These are phyloP conservation scores for Ustilago sp. DNA, from an alignment of 1,284 basidiomycete species.

Conservation along the genomic window DNA sequence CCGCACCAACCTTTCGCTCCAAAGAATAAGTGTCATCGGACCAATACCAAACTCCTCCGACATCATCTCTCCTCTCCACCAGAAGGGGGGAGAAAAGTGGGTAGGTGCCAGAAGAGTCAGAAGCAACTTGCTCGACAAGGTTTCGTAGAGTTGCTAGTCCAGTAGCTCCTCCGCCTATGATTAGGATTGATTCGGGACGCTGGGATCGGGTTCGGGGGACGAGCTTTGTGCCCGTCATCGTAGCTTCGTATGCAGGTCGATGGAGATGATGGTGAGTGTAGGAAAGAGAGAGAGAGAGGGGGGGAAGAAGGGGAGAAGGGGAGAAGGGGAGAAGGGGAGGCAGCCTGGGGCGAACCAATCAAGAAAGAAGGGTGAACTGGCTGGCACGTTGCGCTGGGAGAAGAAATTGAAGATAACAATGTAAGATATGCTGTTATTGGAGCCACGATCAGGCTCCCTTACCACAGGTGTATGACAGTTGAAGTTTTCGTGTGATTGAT, in stretches of 20 bases:
- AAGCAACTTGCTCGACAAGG: conserved; percentile 25
- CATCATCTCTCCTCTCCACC: conserved; percentile 52
- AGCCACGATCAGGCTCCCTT: no score
- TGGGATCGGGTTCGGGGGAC: conserved; percentile 19
- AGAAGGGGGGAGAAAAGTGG: conserved; percentile 45
- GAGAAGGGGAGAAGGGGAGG: background rate
- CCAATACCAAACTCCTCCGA: conserved; percentile 66
- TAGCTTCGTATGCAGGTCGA: background rate
- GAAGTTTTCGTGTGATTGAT: no score
- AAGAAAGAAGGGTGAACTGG: no score
- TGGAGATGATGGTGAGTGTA: background rate
- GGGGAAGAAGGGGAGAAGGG: no score
- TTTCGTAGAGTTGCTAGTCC: conserved; percentile 61
- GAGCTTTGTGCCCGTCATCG: conserved; percentile 7
- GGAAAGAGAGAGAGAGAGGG: background rate
- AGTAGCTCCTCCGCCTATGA: conserved; percentile 62
- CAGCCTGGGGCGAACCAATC: no score
- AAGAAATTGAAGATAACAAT: no score
- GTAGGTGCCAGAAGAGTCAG: conserved; percentile 21
- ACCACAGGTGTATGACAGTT: no score
- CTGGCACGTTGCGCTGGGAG: conserved; percentile 7
- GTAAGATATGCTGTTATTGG: no score
- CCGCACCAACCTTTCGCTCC: conserved; percentile 30
- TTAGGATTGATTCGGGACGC: conserved; percentile 45
- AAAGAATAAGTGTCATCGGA: conserved; percentile 38